Base-by-base conservation (phyloP, 148 eudicot species). In the Cornus florida region DNA sequence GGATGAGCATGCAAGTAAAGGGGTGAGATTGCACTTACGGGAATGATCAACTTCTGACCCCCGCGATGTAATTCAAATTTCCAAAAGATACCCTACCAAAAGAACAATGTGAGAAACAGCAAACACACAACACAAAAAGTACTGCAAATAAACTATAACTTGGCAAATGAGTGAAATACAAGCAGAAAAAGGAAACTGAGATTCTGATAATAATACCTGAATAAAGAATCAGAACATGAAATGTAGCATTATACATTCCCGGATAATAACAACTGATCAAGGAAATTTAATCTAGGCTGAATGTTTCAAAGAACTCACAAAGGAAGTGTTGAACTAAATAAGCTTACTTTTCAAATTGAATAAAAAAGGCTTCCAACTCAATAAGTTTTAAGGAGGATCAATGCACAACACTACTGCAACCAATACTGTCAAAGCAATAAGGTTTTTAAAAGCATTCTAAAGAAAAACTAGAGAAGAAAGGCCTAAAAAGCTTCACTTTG, bases 51-150 rank as follows among this genome's bases (percentile, higher is more conserved):
- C 87, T 93, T 96, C 78, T 96, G 99, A 70, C 97, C 94, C 16
- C 92, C 98, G 33, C 99, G 98, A 82, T 91, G 97, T 71, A 96
- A 84, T 84, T 96, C 99, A 69, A 96, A 84, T 86, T 87, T 96
- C 99, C 99, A 96, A 86, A 85, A 83, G 32, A 93, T 81, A 68
- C 99, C 99, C 98, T 96, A 80, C 53, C 69, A 83, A 73, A 59
- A 67, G 50, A 53, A 62, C 39, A 56, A 24, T 43, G 62, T 69
- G 53, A 41, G 74, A 17, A 48, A 53, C 20, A 67, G 48, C 60
- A 73, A 72, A 39, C 74, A 78, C 31, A 66, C 28, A 46, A 46
- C 10, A 69, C 9, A 66, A 38, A n/a, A 39, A 77, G 8, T 60
- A 70, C 9, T 19, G 32, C n/a, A 67, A 69, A 11, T 20, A 71